These are phyloP conservation scores for Leishmania amazonensis DNA, from an alignment of 208 protist genomes.

Conservation along the genomic window DNA sequence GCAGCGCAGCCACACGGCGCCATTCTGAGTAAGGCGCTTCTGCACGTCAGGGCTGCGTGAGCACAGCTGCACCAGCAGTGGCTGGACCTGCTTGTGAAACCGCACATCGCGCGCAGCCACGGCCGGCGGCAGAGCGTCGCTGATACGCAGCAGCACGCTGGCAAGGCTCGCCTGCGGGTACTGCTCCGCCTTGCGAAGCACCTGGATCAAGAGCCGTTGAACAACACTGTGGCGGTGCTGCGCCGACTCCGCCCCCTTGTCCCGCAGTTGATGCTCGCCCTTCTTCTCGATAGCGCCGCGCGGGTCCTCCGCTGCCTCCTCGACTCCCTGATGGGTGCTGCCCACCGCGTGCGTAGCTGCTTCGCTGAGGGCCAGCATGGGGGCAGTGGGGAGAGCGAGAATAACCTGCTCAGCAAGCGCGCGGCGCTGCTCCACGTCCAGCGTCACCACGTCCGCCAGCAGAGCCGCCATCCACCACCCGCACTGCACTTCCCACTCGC, in stretches of 20 bases:
- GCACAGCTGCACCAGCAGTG: conserved; percentile 39
- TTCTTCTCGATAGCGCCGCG: neutral
- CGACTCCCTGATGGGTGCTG: neutral
- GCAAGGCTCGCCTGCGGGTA: conserved; percentile 31
- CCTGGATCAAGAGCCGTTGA: conserved; percentile 41
- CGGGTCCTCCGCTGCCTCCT: neutral
- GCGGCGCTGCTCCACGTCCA: conserved; percentile 35
- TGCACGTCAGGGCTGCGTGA: conserved; percentile 29
- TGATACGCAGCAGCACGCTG: conserved; percentile 52
- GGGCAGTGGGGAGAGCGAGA: conserved; percentile 41
- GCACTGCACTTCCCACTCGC: conserved; percentile 18
- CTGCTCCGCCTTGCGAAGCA: conserved; percentile 50
- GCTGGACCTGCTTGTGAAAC: conserved; percentile 34
- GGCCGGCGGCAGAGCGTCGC: conserved; percentile 34
- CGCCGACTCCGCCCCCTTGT: neutral
- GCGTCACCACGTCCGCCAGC: conserved; percentile 48
- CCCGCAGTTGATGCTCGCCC: conserved; percentile 3
- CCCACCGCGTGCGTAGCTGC: neutral
- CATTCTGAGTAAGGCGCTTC: conserved; percentile 35
- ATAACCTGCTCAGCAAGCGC: conserved; percentile 54
- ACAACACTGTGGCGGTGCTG: conserved; percentile 26
- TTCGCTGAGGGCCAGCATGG: conserved; percentile 14
- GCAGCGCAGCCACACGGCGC: conserved; percentile 50
- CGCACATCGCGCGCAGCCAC: conserved; percentile 26
- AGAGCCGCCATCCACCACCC: conserved; percentile 71